Base-by-base conservation (phyloP, 257 asterid genomes). In the Solanum medicagineum region DNA sequence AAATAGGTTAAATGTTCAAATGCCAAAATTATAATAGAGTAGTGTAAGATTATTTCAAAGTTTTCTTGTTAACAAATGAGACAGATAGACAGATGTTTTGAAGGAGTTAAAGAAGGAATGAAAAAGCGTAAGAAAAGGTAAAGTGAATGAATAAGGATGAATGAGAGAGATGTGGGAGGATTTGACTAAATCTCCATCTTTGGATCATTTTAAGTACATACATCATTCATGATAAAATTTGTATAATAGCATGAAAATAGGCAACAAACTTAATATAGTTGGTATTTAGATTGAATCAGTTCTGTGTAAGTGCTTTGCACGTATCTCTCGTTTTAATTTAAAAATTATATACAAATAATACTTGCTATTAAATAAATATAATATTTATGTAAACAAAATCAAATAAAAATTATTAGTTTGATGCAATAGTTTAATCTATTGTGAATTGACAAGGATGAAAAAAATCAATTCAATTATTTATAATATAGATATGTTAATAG, bases 141-240 rank as follows among this genome's bases (percentile, higher is more conserved):
- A 6, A 56, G 62, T 45, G 69, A 32, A 74, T 65, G 44, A 40
- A 32, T 75, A 29, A 70, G 77, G 86, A 84, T 69, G 87, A 71
- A 73, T 82, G 59, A 70, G 51, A n/a, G 17, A 59, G 81, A 73
- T 56, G 51, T 71, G 57, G 49, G 57, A 85, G 85, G 68, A 75
- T 83, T 66, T 75, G 86, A 88, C 85, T 54, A 75, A 81, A 85
- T 88, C 90, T 85, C 54, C 51, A 70, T 84, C 88, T 73, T 88
- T 70, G 87, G 88, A 88, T 85, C 24, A 63, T 2, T 47, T 14
- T 14, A n/a, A 73, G 26, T 59, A 74, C 81, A 59, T 79, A 62
- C 36, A 45, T 1, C 65, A 77, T 77, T 77, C 3, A 77, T 77
- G 10, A 0, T 75, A 75, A 75, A 8, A 75, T 49, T 49, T 16